Evolutionary conservation across 495 filamentous ascomycete species (phyloP).

Genomic region (Aspergillus conjunctus): DNA sequence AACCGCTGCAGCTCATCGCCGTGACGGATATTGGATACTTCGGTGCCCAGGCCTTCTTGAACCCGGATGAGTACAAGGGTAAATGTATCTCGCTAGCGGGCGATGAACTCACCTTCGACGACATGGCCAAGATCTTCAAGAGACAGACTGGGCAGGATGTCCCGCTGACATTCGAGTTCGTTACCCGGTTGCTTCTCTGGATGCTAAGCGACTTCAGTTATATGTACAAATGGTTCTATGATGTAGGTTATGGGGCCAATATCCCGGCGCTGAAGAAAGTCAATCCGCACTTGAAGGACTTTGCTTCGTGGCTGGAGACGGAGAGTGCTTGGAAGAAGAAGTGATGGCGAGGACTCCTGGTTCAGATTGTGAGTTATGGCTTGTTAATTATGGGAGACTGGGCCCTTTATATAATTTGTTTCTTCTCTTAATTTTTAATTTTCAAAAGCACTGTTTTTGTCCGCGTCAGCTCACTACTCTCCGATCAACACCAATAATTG

Average conservation of each 20-base stretch:
- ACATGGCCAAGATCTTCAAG: constrained; percentile 54
- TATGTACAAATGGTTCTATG: constrained; percentile 69
- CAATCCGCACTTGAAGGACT: constrained; percentile 56
- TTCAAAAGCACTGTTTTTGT: no score
- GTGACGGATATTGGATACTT: constrained; percentile 66
- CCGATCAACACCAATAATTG: no score
- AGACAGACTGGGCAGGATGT: constrained; percentile 49
- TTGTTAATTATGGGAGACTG: no score
- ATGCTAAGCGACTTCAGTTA: constrained; percentile 53
- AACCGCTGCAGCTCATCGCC: constrained; percentile 60
- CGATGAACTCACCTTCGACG: constrained; percentile 57
- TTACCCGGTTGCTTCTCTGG: constrained; percentile 44
- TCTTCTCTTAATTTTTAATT: no score
- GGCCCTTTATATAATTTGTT: no score
- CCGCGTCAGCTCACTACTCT: no score
- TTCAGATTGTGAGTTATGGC: no score
- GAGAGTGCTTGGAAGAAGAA: constrained; percentile 48
- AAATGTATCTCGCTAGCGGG: constrained; percentile 57
- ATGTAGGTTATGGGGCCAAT: constrained; percentile 62
- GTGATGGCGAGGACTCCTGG: neutral
- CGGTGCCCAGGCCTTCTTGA: constrained; percentile 60
- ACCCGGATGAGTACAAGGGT: constrained; percentile 48
- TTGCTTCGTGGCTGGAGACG: constrained; percentile 62
- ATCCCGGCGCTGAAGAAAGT: constrained; percentile 52
- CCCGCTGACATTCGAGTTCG: constrained; percentile 51